These are phyloP conservation scores for Hamamelis virginiana DNA, from an alignment of 164 flowering plant genomes.

Conservation along the genomic window DNA sequence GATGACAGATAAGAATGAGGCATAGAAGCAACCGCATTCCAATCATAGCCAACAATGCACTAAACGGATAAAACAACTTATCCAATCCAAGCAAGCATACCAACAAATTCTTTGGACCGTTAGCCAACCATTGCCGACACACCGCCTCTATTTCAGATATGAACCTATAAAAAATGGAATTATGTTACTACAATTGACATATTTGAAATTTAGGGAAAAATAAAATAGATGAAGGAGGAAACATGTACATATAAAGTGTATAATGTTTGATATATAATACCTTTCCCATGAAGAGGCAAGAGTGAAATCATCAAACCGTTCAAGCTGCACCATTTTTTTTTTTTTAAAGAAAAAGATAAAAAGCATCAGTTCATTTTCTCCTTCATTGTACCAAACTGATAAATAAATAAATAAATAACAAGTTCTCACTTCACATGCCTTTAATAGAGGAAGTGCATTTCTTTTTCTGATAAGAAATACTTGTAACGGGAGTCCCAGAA, in stretches of 20 bases:
- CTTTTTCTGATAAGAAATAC: too few species aligned
- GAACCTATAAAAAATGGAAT: constrained; percentile 51
- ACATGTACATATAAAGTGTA: too few species aligned
- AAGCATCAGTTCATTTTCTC: not conserved
- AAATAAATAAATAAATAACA: too few species aligned
- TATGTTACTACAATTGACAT: not conserved
- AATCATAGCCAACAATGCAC: not conserved
- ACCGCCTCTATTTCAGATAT: constrained; percentile 93
- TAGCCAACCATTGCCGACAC: constrained; percentile 78
- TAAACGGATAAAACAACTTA: not conserved
- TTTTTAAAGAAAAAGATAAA: not conserved
- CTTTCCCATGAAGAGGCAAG: constrained; percentile 98
- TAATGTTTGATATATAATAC: constrained; percentile 26
- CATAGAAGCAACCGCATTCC: not conserved
- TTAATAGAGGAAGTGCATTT: too few species aligned
- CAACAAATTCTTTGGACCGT: constrained; percentile 78
- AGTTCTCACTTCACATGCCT: too few species aligned
- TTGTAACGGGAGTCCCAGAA: too few species aligned
- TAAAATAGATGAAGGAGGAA: not conserved
- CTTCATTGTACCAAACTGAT: not conserved
- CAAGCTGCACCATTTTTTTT: constrained; percentile 47
- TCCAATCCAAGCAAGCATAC: constrained; percentile 35
- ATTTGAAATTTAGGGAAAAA: not conserved
- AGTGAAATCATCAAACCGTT: constrained; percentile 93
- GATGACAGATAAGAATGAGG: not conserved